Base-by-base conservation (phyloP, 805 yeast species). In the Lipomyces oligophaga region DNA sequence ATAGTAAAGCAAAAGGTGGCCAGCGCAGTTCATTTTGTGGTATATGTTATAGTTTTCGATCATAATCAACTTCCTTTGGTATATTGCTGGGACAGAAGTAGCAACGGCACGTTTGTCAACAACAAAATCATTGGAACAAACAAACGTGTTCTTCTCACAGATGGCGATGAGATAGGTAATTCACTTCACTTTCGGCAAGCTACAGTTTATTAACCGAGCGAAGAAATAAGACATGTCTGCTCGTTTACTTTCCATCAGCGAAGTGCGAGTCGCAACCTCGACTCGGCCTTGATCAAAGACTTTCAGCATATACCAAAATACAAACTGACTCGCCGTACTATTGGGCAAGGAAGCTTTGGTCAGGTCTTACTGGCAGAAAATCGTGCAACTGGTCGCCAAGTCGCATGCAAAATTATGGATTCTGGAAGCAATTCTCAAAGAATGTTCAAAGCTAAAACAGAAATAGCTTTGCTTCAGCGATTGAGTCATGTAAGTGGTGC, bases 31-130 rank as follows among this genome's bases (percentile, higher is more conserved):
- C 60, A 57, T 31, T 54, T 57, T 38, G 45, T 50, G 18, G 36
- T 57, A 24, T 57, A 56, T 36, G 26, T 31, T n/a, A 52, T 57
- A 10, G 39, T 43, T 13, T 54, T 57, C 31, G 60, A 57, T 36
- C 50, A 57, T n/a, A 30, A 38, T 8, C 35, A 42, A 18, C 25
- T 45, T n/a, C 58, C 58, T 2, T 36, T 56, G 28, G 50, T 57
- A 7, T 57, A 57, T 34, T 54, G 60, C 41, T 41, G 46, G 46
- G 60, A 57, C 28, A 38, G 43, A 13, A 50, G 57, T 33, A 43
- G 57, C 13, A 57, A 57, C 38, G 60, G 60, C 3, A 57, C 60
- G 7, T 57, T 52, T 25, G 49, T 44, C 25, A 57, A 57, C 36
- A 52, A 51, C 21, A 31, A 39, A 15, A 22, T 48, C 5, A 49